Conservation (phyloP, 2,329 filamentous ascomycete genomes). For the Cladorrhinum sp. region DNA sequence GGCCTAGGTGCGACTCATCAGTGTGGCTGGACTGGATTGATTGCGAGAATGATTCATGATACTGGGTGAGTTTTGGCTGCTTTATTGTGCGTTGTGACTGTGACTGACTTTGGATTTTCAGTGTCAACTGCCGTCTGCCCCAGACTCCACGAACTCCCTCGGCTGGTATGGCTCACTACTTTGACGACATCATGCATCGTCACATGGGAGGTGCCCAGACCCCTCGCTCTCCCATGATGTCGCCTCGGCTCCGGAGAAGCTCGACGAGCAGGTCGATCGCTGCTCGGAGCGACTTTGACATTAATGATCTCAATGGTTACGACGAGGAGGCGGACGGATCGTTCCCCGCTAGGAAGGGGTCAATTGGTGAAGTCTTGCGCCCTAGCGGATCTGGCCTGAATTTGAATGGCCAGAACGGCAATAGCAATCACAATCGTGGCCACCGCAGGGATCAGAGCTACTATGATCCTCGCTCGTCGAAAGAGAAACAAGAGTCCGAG, state of each 20-base stretch:
- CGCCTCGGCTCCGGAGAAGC: slow-evolving; percentile 62
- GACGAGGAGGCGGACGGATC: slow-evolving; percentile 32
- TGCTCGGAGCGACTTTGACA: slow-evolving; percentile 73
- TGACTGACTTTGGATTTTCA: slow-evolving; percentile 45
- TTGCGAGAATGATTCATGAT: slow-evolving; percentile 96
- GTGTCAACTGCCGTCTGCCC: slow-evolving; percentile 83
- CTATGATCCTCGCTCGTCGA: slow-evolving; percentile 49
- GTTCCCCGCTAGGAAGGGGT: slow-evolving; percentile 35
- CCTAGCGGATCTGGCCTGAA: slow-evolving; percentile 4
- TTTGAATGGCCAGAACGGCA: slow-evolving; percentile 24
- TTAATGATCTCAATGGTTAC: slow-evolving; percentile 43
- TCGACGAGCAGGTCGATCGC: slow-evolving; percentile 83
- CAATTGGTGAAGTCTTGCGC: slow-evolving; percentile 22
- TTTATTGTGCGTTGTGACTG: background rate
- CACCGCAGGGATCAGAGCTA: slow-evolving; percentile 34
- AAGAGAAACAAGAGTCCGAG: slow-evolving; percentile 55
- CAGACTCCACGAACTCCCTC: slow-evolving; percentile 89
- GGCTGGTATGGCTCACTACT: slow-evolving; percentile 85
- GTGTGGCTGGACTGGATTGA: slow-evolving; percentile 92
- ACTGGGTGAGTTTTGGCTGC: slow-evolving; percentile 68
- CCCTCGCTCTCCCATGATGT: slow-evolving; percentile 35
- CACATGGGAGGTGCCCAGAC: slow-evolving; percentile 41
- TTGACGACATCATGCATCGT: slow-evolving; percentile 80
- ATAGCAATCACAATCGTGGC: slow-evolving; percentile 38
- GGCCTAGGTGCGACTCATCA: slow-evolving; percentile 91